Conservation (phyloP, 139 green algal species). For the Tetraselmis striata region DNA sequence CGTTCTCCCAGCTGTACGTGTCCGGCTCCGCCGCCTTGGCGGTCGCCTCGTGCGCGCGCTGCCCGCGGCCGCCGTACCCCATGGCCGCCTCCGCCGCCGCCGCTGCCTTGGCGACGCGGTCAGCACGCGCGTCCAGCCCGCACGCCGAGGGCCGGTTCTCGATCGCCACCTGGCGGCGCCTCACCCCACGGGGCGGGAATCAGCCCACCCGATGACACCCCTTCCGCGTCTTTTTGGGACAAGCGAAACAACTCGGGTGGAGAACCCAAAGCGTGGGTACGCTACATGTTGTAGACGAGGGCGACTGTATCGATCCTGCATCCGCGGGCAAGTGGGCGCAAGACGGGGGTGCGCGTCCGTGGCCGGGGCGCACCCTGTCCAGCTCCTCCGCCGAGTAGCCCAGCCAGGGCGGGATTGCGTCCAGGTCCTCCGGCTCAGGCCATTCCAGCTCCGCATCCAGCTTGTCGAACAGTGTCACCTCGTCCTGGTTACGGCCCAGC, state of each 20-base stretch:
- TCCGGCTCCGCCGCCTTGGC: background rate
- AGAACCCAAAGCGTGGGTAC: no score
- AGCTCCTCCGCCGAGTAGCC: slow-evolving; percentile 29
- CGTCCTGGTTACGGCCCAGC: slow-evolving; percentile 37
- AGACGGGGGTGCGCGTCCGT: no score
- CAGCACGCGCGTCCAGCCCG: background rate
- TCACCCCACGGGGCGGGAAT: no score
- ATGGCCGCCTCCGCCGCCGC: background rate
- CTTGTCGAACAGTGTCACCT: slow-evolving; percentile 37
- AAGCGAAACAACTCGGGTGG: no score
- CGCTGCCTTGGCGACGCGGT: background rate
- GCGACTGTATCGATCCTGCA: no score
- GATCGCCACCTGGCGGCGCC: background rate
- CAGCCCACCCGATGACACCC: no score
- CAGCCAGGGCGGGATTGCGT: slow-evolving; percentile 27
- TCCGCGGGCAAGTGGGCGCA: no score
- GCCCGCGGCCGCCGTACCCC: background rate
- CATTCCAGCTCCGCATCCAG: slow-evolving; percentile 42
- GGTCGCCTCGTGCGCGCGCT: background rate
- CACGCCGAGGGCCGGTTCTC: background rate
- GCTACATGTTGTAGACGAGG: no score
- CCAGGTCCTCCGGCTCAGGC: slow-evolving; percentile 11
- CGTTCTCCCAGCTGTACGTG: background rate
- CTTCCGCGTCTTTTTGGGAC: no score
- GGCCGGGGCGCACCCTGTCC: background rate